Evolutionary conservation across 495 filamentous ascomycete species (phyloP).

Genomic region (Talaromyces proteolyticus): DNA sequence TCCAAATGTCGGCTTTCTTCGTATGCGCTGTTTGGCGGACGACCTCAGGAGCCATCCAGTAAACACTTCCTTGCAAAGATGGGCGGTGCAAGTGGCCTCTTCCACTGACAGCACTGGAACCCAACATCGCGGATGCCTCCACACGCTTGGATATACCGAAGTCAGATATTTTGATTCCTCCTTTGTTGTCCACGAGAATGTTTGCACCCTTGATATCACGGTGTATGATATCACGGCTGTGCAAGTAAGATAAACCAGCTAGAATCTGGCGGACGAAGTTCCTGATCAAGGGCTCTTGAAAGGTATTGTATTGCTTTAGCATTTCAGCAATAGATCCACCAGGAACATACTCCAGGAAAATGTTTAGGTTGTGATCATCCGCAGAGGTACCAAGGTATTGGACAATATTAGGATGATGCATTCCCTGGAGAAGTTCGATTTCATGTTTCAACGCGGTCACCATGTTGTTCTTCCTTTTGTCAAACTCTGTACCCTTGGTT

Average conservation of each 20-base stretch:
- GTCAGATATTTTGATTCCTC: slow-evolving; percentile 98
- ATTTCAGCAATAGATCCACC: slow-evolving; percentile 96
- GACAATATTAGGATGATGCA: slow-evolving; percentile 96
- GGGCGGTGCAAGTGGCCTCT: slow-evolving; percentile 72
- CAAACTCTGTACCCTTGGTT: slow-evolving; percentile 69
- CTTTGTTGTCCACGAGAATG: slow-evolving; percentile 98
- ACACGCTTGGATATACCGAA: slow-evolving; percentile 99
- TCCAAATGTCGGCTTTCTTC: slow-evolving; percentile 99
- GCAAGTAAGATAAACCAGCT: slow-evolving; percentile 88
- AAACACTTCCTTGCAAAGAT: slow-evolving; percentile 93
- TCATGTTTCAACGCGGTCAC: slow-evolving; percentile 94
- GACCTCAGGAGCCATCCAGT: slow-evolving; percentile 99
- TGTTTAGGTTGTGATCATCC: slow-evolving; percentile 90
- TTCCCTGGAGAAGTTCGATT: slow-evolving; percentile 87
- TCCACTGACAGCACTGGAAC: slow-evolving; percentile 45
- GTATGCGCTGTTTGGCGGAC: slow-evolving; percentile 97
- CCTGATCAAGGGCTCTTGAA: slow-evolving; percentile 87
- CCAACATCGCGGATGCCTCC: slow-evolving; percentile 64
- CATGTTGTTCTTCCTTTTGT: slow-evolving; percentile 94
- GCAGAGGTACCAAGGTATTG: slow-evolving; percentile 94
- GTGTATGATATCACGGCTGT: slow-evolving; percentile 94
- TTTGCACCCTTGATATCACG: slow-evolving; percentile 99
- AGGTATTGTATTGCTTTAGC: slow-evolving; percentile 95
- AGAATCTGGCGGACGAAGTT: slow-evolving; percentile 98
- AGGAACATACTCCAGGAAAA: slow-evolving; percentile 99